Base-by-base conservation (phyloP, 352 stramenopile genomes). In the Phytopythium montanum region DNA sequence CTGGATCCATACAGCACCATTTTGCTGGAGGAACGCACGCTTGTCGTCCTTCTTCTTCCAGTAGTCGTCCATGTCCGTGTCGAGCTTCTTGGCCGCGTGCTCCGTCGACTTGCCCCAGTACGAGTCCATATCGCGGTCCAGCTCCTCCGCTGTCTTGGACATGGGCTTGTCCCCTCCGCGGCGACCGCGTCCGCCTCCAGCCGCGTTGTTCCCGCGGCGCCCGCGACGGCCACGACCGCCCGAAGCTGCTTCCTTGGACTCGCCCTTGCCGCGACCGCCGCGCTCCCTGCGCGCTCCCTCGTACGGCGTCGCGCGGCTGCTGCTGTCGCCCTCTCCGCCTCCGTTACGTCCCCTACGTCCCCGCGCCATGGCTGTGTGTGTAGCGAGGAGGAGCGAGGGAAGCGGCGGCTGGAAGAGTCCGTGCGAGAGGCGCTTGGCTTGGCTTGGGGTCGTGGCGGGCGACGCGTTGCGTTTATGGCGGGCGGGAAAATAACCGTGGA, bases 71-170 rank as follows among this genome's bases (percentile, higher is more conserved):
- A 94, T 90, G 68, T 94, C 85, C 42, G 53, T 73, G 61, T 94
- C 85, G 29, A 94, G 62, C 67, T 90, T 91, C 78, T 94, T 94
- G 54, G 75, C 42, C 25, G 85, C 85, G 63, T 94, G 85, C 67
- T 94, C 85, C 61, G 79, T 72, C 56, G 82, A 92, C 69, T 94
- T 94, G 53, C 81, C 81, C 85, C 85, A 94, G 76, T 94, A 94
- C 29, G 59, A 84, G 75, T 94, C 85, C 85, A 94, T 92, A 52
- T 94, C 85, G 45, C 78, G 79, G 64, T 94, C 82, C 28, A 94
- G 72, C 53, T 94, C 81, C 59, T 92, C 81, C 1, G 82, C 82
- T 2, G 85, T 92, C 63, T 79, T 83, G 9, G 82, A 69, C 73
- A 91, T 91, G 25, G 74, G 70, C 59, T 90, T 90, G 50, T 39